These are phyloP conservation scores for Hypholoma fasciculare DNA, from an alignment of 768 basidiomycete genomes.

Conservation along the genomic window DNA sequence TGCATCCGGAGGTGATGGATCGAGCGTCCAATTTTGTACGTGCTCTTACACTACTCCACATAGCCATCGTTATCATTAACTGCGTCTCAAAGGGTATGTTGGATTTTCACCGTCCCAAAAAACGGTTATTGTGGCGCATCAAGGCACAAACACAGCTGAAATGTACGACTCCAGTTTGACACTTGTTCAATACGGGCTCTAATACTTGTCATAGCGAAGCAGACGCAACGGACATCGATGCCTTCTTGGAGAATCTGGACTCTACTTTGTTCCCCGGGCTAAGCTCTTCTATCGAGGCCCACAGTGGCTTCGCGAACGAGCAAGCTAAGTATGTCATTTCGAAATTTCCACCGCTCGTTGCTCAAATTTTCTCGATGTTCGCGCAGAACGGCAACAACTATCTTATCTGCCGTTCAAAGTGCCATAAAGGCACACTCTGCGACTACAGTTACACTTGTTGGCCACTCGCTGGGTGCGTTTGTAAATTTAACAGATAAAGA, in stretches of 20 bases:
- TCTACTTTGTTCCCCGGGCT: conserved; percentile 47
- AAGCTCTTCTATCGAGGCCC: conserved; percentile 38
- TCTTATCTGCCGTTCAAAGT: conserved; percentile 40
- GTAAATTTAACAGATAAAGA: background rate
- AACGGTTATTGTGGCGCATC: conserved; percentile 42
- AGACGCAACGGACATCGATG: conserved; percentile 36
- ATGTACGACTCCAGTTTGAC: conserved; percentile 24
- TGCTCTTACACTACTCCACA: conserved; percentile 4
- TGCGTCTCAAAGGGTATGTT: conserved; percentile 22
- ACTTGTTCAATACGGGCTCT: background rate
- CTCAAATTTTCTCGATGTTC: background rate
- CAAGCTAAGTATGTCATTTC: conserved; percentile 35
- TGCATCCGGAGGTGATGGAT: conserved; percentile 46
- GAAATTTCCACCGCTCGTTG: too few relatives aligned
- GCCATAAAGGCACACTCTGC: conserved; percentile 35
- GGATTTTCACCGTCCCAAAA: conserved; percentile 33
- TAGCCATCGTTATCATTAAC: too few relatives aligned
- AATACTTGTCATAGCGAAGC: conserved; percentile 28
- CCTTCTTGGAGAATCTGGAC: conserved; percentile 31
- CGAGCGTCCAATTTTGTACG: conserved; percentile 37
- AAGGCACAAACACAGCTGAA: conserved; percentile 39
- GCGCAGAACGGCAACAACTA: conserved; percentile 37
- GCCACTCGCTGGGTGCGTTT: conserved; percentile 42
- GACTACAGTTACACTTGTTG: conserved; percentile 41
- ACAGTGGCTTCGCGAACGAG: conserved; percentile 43